A percentile compares a stretch with the other conserved stretches of the same genome.
Conservation (phyloP, 2,329 filamentous ascomycete genomes). For the Zymoseptoria brevis region DNA sequence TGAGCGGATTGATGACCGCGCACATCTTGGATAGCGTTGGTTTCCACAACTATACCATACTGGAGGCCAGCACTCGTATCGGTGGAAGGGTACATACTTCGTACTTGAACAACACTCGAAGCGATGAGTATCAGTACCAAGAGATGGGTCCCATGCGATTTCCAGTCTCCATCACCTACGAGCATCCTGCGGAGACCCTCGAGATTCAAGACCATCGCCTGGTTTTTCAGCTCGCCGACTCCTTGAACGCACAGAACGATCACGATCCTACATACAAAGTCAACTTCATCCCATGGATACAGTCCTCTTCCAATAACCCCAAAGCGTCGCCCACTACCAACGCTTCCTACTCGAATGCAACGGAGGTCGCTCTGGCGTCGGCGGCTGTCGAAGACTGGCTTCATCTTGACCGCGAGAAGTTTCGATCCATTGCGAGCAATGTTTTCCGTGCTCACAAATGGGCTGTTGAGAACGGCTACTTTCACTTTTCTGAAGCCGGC, state of each 20-base stretch:
- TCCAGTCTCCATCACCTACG: constrained; percentile 44
- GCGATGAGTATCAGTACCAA: constrained; percentile 58
- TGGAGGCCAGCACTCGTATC: constrained; percentile 53
- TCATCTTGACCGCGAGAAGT: constrained; percentile 26
- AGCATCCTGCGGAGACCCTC: constrained; percentile 47
- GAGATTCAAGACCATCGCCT: constrained; percentile 57
- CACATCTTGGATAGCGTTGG: constrained; percentile 45
- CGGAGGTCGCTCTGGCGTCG: constrained; percentile 31
- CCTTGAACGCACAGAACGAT: constrained; percentile 54
- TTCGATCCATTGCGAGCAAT: constrained; percentile 34
- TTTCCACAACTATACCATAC: constrained; percentile 53
- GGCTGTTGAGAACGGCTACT: constrained; percentile 47
- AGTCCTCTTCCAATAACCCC: constrained; percentile 49
- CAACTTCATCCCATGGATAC: constrained; percentile 57
- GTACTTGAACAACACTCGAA: constrained; percentile 51
- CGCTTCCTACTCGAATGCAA: constrained; percentile 29
- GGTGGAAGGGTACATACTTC: constrained; percentile 58
- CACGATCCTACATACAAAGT: constrained; percentile 42
- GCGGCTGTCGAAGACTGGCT: constrained; percentile 33
- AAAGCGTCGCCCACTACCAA: constrained; percentile 39
- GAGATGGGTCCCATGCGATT: constrained; percentile 62
- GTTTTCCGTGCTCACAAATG: constrained; percentile 48
- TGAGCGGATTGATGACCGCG: constrained; percentile 56
- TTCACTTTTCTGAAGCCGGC: constrained; percentile 57
- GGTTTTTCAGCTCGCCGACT: constrained; percentile 55